Evolutionary conservation across 129 eudicot species (phyloP).

Genomic region (Flaveria brownii): DNA sequence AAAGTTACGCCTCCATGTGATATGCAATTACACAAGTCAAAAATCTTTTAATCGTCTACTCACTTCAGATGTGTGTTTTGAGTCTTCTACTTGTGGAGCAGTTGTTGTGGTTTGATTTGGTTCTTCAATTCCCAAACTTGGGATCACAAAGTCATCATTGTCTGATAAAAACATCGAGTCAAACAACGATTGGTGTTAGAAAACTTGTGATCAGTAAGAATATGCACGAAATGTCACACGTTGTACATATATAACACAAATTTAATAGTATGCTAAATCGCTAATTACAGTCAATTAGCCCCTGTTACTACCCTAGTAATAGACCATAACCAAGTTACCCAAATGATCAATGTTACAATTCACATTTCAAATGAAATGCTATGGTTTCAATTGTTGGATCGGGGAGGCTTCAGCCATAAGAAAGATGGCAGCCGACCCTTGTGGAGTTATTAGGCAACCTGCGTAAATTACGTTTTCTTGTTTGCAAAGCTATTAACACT

Average conservation of each 20-base stretch:
- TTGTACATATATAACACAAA: neutral
- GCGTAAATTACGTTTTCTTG: no score
- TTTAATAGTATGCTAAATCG: neutral
- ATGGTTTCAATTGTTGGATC: no score
- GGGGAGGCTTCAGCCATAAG: no score
- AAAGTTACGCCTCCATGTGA: neutral
- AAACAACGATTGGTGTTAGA: neutral
- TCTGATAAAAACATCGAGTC: conserved; percentile 42
- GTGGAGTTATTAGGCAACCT: no score
- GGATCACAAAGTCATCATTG: conserved; percentile 94
- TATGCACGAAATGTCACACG: neutral
- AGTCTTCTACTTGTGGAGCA: conserved; percentile 46
- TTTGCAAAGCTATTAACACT: no score
- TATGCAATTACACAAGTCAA: neutral
- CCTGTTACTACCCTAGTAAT: no score
- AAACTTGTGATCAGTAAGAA: neutral
- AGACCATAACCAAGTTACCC: no score
- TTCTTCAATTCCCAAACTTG: conserved; percentile 89
- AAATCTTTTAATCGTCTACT: conserved; percentile 16
- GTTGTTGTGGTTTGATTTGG: conserved; percentile 31
- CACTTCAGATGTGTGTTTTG: conserved; percentile 53
- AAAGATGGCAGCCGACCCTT: no score
- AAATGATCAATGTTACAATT: neutral
- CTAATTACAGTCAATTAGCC: neutral
- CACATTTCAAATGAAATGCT: neutral